Evolutionary conservation across 306 rosid species (phyloP).

Genomic region (Morella rubra): DNA sequence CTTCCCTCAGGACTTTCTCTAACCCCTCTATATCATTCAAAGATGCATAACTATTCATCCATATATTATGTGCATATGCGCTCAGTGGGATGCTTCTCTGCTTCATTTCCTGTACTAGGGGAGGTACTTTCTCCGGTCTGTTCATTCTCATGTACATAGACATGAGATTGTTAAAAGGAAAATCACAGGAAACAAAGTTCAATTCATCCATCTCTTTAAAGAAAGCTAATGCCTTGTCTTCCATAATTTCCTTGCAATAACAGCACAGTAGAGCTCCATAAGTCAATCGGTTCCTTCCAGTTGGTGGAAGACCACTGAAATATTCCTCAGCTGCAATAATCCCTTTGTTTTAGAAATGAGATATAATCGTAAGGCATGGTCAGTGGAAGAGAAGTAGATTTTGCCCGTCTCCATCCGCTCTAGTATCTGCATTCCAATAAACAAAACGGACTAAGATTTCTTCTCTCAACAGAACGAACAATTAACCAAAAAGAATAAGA

Average conservation of each 20-base stretch:
- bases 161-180: conserved; percentile 67
- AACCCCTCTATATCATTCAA: conserved; percentile 49
- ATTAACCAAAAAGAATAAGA: not conserved
- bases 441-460: not conserved
- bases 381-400: conserved; percentile 42
- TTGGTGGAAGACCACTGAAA: conserved; percentile 41
- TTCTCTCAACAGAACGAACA: not conserved
- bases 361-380: conserved; percentile 64
- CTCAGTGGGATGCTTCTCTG: conserved; percentile 45
- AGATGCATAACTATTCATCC: conserved; percentile 72
- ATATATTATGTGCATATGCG: conserved; percentile 45
- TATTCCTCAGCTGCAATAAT: conserved; percentile 67
- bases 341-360: conserved; percentile 62
- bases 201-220: conserved; percentile 54
- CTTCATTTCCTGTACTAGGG: conserved; percentile 52
- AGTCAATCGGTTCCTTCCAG: conserved; percentile 53
- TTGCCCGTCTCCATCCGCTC: conserved; percentile 81
- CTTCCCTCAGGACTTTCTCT: conserved; percentile 45
- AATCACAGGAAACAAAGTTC: conserved; percentile 33
- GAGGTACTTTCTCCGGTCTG: conserved; percentile 55
- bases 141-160: conserved; percentile 57
- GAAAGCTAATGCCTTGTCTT: conserved; percentile 59
- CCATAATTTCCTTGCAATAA: conserved; percentile 62
- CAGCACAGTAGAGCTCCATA: conserved; percentile 70
- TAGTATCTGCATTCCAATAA: conserved; percentile 55